phyloP scores from a whole-genome alignment of 2,329 filamentous ascomycete genomes.

The Chrysoporthe deuterocubensis region DNA sequence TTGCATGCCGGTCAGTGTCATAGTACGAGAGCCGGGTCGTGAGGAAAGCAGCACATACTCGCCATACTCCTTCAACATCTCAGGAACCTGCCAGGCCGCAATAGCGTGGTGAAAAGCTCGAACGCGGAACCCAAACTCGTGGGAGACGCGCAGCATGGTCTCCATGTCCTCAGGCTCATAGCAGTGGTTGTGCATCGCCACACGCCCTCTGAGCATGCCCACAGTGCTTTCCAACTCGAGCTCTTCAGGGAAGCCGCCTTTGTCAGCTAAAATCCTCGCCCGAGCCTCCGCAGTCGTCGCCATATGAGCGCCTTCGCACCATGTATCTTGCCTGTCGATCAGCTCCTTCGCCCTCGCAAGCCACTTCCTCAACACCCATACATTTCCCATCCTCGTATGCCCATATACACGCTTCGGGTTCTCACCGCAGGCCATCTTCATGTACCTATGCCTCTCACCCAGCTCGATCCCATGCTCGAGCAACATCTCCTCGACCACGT shows the following conservation, averaged over 20 bases:
- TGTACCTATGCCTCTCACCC: slow-evolving; percentile 41
- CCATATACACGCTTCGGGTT: slow-evolving; percentile 45
- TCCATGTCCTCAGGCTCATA: slow-evolving; percentile 49
- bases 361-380: slow-evolving; percentile 45
- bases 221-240: slow-evolving; percentile 46
- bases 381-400: slow-evolving; percentile 46
- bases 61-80: slow-evolving; percentile 44
- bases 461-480: slow-evolving; percentile 44
- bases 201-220: slow-evolving; percentile 45
- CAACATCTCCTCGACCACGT: slow-evolving; percentile 46
- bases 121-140: slow-evolving; percentile 48
- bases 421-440: slow-evolving; percentile 53
- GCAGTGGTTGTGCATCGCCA: slow-evolving; percentile 49
- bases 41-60: slow-evolving; percentile 36
- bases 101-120: slow-evolving; percentile 47
- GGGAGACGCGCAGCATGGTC: slow-evolving; percentile 46
- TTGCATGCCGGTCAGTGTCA: not conserved
- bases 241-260: slow-evolving; percentile 38
- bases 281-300: slow-evolving; percentile 30
- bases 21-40: not conserved
- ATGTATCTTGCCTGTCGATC: slow-evolving; percentile 41
- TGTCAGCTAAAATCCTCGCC: slow-evolving; percentile 24
- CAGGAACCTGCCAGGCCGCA: slow-evolving; percentile 45
- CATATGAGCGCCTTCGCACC: slow-evolving; percentile 30
- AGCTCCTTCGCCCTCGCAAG: slow-evolving; percentile 43